phyloP scores from a whole-genome alignment of 768 basidiomycete genomes.

The Podaxis sp. region DNA sequence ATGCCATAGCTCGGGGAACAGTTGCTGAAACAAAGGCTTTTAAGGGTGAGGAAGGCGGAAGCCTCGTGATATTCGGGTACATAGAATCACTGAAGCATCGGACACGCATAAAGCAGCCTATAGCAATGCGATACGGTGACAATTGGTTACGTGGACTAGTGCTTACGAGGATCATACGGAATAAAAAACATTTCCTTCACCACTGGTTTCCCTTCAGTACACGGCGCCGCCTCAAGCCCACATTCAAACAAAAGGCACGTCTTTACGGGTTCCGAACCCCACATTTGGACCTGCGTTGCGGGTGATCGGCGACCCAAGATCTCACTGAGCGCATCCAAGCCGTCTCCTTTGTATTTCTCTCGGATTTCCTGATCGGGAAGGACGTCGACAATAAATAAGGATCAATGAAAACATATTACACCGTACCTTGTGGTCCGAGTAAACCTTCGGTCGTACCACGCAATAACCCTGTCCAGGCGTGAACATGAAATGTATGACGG shows the following conservation, averaged over 20 bases:
- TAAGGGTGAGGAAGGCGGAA: too few relatives aligned
- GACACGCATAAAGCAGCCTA: too few relatives aligned
- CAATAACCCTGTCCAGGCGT: not conserved
- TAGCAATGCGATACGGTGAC: too few relatives aligned
- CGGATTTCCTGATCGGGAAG: not conserved
- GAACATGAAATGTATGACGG: constrained; percentile 5
- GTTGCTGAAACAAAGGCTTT: too few relatives aligned
- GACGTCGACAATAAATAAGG: not conserved
- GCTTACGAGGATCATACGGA: not conserved
- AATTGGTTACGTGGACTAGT: too few relatives aligned
- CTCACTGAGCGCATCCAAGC: not conserved
- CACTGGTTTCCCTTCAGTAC: not conserved
- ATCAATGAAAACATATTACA: not conserved
- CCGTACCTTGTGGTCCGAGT: constrained; percentile 7
- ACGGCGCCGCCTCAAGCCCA: not conserved
- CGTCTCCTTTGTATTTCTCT: constrained; percentile 1
- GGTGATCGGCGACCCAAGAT: not conserved
- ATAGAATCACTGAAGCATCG: too few relatives aligned
- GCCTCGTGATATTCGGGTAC: too few relatives aligned
- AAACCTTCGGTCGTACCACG: constrained; percentile 3
- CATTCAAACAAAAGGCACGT: constrained; percentile 1
- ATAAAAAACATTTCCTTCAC: constrained; percentile 9
- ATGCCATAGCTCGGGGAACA: too few relatives aligned
- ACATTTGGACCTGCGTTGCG: not conserved
- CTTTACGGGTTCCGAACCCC: not conserved